These are phyloP conservation scores for Colletotrichum lindemuthianum DNA, from an alignment of 2,329 filamentous ascomycete genomes.

Conservation along the genomic window DNA sequence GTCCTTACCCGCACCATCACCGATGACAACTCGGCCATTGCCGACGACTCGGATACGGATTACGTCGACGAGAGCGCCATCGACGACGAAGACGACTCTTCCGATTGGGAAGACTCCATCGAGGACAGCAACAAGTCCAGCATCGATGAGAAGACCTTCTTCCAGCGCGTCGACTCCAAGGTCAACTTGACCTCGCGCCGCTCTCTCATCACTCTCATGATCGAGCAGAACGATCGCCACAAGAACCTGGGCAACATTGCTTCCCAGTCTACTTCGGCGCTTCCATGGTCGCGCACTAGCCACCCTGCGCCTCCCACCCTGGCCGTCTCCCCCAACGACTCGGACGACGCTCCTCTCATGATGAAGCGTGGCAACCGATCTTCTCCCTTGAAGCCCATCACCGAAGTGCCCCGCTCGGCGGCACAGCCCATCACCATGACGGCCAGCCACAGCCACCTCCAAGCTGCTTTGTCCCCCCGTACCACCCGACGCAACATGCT, in stretches of 20 bases:
- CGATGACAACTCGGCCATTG: slow-evolving; percentile 59
- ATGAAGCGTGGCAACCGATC: slow-evolving; percentile 69
- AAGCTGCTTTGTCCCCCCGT: slow-evolving; percentile 85
- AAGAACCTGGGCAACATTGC: slow-evolving; percentile 75
- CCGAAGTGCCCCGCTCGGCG: slow-evolving; percentile 71
- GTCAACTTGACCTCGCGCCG: slow-evolving; percentile 85
- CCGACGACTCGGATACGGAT: slow-evolving; percentile 67
- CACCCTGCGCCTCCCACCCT: slow-evolving; percentile 52
- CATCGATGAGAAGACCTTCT: slow-evolving; percentile 81
- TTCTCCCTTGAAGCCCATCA: slow-evolving; percentile 63
- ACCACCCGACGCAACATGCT: slow-evolving; percentile 97
- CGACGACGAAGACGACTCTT: slow-evolving; percentile 73
- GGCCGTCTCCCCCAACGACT: slow-evolving; percentile 65
- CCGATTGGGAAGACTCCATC: slow-evolving; percentile 73
- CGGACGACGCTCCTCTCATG: slow-evolving; percentile 69
- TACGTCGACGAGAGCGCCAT: slow-evolving; percentile 87
- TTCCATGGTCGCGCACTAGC: slow-evolving; percentile 69
- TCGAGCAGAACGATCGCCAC: slow-evolving; percentile 80
- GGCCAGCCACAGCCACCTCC: slow-evolving; percentile 67
- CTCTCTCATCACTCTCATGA: slow-evolving; percentile 89
- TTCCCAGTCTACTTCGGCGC: slow-evolving; percentile 73
- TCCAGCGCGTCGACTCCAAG: slow-evolving; percentile 91
- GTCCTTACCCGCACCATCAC: slow-evolving; percentile 75
- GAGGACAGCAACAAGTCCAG: slow-evolving; percentile 87
- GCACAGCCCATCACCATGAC: slow-evolving; percentile 83